Evolutionary conservation across 2,329 filamentous ascomycete genomes (phyloP).

Genomic region (Fusarium dlaminii): DNA sequence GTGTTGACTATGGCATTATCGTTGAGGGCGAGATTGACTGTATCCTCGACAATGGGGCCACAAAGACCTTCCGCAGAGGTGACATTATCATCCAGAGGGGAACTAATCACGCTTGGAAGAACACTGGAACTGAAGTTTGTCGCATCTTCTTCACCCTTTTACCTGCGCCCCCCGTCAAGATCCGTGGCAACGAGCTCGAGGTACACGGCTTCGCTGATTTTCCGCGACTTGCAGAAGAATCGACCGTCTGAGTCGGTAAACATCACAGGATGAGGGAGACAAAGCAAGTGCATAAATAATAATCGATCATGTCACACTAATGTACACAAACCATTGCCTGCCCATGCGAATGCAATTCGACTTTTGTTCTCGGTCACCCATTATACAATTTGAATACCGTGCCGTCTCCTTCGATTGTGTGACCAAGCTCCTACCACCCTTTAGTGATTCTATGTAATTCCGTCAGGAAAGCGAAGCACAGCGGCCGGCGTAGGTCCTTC

Average conservation of each 20-base stretch:
- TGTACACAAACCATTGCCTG: neutral
- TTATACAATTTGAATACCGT: neutral
- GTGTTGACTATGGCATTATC: slow-evolving; percentile 36
- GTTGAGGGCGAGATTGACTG: slow-evolving; percentile 37
- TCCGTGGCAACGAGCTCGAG: slow-evolving; percentile 33
- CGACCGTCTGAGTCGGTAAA: neutral
- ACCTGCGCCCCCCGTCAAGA: slow-evolving; percentile 28
- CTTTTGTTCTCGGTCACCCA: neutral
- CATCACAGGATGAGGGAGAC: neutral
- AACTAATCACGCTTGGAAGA: slow-evolving; percentile 40
- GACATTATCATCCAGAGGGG: slow-evolving; percentile 39
- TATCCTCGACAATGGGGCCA: slow-evolving; percentile 32
- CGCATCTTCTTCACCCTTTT: slow-evolving; percentile 38
- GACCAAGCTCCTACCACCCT: slow-evolving; percentile 8
- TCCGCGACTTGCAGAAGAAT: slow-evolving; percentile 29
- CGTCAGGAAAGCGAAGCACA: slow-evolving; percentile 42
- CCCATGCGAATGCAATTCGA: neutral
- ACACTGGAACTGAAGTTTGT: slow-evolving; percentile 25
- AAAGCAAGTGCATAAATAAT: neutral
- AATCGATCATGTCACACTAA: neutral
- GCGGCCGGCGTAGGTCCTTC: slow-evolving; percentile 35
- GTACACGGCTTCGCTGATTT: slow-evolving; percentile 37
- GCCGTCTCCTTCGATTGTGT: neutral
- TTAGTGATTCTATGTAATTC: slow-evolving; percentile 17
- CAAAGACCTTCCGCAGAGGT: slow-evolving; percentile 27